phyloP scores from a whole-genome alignment of 2,329 filamentous ascomycete genomes.

The Drechslerella dactyloides region DNA sequence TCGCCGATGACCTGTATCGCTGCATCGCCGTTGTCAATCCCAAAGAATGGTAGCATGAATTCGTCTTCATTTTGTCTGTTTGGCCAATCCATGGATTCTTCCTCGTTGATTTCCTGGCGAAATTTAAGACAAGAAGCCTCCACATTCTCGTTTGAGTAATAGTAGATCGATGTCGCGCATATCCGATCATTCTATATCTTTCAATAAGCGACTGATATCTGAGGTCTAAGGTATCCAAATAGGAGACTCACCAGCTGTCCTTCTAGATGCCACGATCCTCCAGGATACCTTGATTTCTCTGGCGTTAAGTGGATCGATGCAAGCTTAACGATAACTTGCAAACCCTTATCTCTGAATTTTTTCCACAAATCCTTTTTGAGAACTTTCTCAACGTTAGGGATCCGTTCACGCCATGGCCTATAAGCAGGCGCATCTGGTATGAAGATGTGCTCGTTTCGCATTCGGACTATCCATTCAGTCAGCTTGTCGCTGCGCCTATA shows the following conservation, averaged over 20 bases:
- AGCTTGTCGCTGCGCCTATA: conserved; percentile 19
- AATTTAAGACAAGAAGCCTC: conserved; percentile 64
- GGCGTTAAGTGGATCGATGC: conserved; percentile 67
- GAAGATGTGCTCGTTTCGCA: conserved; percentile 42
- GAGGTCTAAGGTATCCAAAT: no score
- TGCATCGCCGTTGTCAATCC: conserved; percentile 57
- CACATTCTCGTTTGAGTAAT: conserved; percentile 68
- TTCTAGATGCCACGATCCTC: conserved; percentile 65
- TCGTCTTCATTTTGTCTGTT: no score
- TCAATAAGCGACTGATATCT: no score
- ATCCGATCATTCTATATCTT: conserved; percentile 73
- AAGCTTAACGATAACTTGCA: conserved; percentile 71
- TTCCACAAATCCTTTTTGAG: conserved; percentile 21
- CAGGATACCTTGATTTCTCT: conserved; percentile 65
- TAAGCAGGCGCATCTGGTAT: conserved; percentile 48
- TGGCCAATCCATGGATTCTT: conserved; percentile 54
- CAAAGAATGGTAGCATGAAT: no score
- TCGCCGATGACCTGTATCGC: conserved; percentile 61
- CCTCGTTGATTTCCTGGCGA: conserved; percentile 59
- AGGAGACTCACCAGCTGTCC: conserved; percentile 58
- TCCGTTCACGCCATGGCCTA: conserved; percentile 49
- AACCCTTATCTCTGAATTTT: conserved; percentile 57
- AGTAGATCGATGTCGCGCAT: conserved; percentile 69
- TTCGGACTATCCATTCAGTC: conserved; percentile 47
- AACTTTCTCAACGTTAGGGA: neutral